A percentile compares a stretch with the other conserved stretches of the same genome.
phyloP scores from a whole-genome alignment of 176 grass and related monocot genomes.

The Bolboschoenus planiculmis region DNA sequence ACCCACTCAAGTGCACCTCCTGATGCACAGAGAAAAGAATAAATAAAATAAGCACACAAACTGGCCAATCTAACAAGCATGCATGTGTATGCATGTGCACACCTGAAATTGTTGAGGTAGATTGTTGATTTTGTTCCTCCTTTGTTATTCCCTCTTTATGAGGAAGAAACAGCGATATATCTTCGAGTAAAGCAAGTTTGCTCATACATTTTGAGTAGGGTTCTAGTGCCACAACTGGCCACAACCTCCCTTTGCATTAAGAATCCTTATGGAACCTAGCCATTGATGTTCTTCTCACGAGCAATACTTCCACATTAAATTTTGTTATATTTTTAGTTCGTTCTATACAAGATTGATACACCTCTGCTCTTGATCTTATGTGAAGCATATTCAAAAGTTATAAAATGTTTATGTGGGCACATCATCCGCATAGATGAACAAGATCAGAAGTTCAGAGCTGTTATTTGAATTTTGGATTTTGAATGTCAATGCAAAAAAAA shows the following conservation, averaged over 20 bases:
- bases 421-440: background rate
- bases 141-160: background rate
- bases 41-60: background rate
- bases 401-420: background rate
- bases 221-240: background rate
- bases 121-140: background rate
- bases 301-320: conserved; percentile 1
- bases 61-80: background rate
- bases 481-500: background rate
- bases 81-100: background rate
- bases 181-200: background rate
- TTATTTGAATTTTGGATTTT: background rate
- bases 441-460: background rate
- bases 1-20: background rate
- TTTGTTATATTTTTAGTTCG: background rate
- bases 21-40: background rate
- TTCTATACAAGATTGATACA: background rate
- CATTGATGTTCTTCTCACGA: background rate
- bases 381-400: background rate
- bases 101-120: background rate
- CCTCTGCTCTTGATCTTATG: background rate
- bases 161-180: background rate
- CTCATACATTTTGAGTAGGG: background rate
- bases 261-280: background rate
- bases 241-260: background rate